Base-by-base conservation (phyloP, 306 rosid species). In the Cucumis cinereus region DNA sequence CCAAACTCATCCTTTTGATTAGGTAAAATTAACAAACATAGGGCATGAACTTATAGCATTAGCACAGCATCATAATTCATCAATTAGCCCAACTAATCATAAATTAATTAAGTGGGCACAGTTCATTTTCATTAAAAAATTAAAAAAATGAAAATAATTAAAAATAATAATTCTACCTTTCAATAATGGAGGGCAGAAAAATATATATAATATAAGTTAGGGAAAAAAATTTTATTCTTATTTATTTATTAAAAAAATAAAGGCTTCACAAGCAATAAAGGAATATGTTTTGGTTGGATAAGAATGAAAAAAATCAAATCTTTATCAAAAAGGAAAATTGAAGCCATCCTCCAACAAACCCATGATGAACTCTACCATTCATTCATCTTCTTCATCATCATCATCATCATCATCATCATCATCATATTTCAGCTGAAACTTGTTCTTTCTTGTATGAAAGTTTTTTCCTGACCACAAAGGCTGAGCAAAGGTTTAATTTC, bases 381-480 rank as follows among this genome's bases (percentile, higher is more conserved):
- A 23, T 72, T 71, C 76, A 4, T 26, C 76, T 0, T 49, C 59
- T 0, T 71, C 76, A 9, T 49, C 54, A 3, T 12, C 53, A 1
- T 45, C 50, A 2, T 70, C 75, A 7, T 23, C 74, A 6, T n/a
- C n/a, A 13, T 70, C 75, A 16, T 45, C 73, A 16, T 22, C 73
- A 4, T 45, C 50, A 4, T 2, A 68, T 14, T 41, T 23, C 40
- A 26, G 33, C 58, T 71, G 58, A 71, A 71, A 54, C 60, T 70
- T 79, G 8, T 75, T 75, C 23, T 71, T 71, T 50, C 68, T 68
- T 70, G 8, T 49, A 8, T 19, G 9, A 7, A 52, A 17, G 61
- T 47, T 17, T 75, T 75, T 61, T 59, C 62, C 76, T 53, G 85
- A 67, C 78, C 81, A 71, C 78, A 64, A 26, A 73, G 60, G 57